Conservation (phyloP, 192 early-diverging fungal species). For the Coemansia asiatica region DNA sequence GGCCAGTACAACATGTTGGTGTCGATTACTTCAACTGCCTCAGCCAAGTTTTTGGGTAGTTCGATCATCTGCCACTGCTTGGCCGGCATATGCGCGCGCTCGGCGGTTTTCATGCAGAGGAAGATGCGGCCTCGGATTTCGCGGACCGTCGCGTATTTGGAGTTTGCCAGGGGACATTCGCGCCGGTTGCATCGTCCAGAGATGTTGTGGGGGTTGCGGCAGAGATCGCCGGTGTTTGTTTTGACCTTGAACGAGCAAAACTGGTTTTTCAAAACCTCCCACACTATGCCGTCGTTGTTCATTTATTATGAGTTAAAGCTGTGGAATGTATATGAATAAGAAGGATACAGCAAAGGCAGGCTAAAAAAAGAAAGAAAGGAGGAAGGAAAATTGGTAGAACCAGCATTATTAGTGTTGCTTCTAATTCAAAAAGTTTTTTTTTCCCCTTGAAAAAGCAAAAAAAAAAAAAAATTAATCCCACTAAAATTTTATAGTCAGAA, state of each 20-base stretch:
- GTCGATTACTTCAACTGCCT: conserved; percentile 85
- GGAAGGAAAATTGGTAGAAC: too few relatives aligned
- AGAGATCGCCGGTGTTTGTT: conserved; percentile 87
- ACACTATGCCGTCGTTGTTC: conserved; percentile 81
- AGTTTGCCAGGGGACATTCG: conserved; percentile 94
- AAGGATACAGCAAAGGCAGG: background rate
- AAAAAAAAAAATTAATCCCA: conserved; percentile 1
- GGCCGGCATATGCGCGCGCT: conserved; percentile 90
- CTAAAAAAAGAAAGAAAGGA: background rate
- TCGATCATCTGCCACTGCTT: conserved; percentile 91
- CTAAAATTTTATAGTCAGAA: background rate
- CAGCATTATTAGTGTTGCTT: too few relatives aligned
- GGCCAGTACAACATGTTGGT: conserved; percentile 91
- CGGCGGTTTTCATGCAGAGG: conserved; percentile 93
- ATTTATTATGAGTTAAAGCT: conserved; percentile 10
- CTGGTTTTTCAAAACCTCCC: conserved; percentile 94
- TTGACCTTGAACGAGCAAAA: conserved; percentile 99
- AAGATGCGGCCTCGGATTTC: conserved; percentile 81
- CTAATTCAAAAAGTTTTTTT: too few relatives aligned
- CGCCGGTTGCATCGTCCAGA: conserved; percentile 93
- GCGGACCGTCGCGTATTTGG: conserved; percentile 90
- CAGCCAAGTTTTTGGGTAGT: conserved; percentile 86
- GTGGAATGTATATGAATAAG: background rate
- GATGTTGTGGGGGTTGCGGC: conserved; percentile 94
- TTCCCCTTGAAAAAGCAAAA: background rate